Percentiles rank a stretch among this genome's conserved stretches.
Conservation (phyloP, 148 eudicot species). For the Cornus suecica region DNA sequence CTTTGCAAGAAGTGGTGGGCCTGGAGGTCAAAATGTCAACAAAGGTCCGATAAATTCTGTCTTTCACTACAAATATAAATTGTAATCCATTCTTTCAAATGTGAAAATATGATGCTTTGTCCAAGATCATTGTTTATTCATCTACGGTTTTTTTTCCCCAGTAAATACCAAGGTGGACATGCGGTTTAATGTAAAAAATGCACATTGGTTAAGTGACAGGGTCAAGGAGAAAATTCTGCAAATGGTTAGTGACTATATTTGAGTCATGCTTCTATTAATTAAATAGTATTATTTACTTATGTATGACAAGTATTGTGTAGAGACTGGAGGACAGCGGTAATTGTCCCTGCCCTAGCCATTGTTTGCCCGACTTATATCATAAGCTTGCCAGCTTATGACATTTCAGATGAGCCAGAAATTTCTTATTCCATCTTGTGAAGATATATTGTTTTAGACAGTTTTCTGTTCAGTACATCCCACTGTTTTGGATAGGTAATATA, state of each 20-base stretch:
- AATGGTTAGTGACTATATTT: slow-evolving; percentile 47
- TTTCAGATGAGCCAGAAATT: neutral
- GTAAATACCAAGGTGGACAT: slow-evolving; percentile 86
- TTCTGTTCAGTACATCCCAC: neutral
- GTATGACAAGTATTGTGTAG: neutral
- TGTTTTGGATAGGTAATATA: neutral
- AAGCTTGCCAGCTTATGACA: neutral
- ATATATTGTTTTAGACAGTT: neutral
- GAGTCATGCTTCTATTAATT: neutral
- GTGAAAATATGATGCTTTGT: neutral
- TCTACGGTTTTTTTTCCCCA: slow-evolving; percentile 21
- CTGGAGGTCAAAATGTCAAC: slow-evolving; percentile 89
- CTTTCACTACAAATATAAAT: neutral
- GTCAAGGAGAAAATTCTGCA: slow-evolving; percentile 65
- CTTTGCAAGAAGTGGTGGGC: slow-evolving; percentile 84
- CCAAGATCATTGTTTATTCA: neutral
- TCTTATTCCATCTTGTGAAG: neutral
- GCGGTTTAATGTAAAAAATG: slow-evolving; percentile 79
- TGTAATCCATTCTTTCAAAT: neutral
- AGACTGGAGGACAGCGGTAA: neutral
- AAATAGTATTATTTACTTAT: neutral
- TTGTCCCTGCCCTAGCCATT: neutral
- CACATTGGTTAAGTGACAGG: slow-evolving; percentile 77
- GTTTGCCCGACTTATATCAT: neutral
- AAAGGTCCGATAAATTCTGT: slow-evolving; percentile 50